phyloP scores from a whole-genome alignment of 495 filamentous ascomycete species.

The Penicillium mononematosum region DNA sequence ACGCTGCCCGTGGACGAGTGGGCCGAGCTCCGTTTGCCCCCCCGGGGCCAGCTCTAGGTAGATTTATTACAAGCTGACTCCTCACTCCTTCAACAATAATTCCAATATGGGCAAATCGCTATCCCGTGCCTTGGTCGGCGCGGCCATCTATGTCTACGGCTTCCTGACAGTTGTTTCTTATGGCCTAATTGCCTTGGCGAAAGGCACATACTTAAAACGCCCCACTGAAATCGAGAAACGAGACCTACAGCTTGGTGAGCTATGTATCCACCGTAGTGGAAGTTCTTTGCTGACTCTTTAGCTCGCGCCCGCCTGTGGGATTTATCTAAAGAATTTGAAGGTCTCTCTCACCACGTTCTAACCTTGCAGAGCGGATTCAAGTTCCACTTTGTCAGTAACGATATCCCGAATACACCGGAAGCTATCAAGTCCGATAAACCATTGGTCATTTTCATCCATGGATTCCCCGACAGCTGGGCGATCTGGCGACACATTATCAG shows the following conservation, averaged over 20 bases:
- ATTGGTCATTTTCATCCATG: slow-evolving; percentile 57
- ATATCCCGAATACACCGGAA: slow-evolving; percentile 19
- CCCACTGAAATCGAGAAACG: slow-evolving; percentile 37
- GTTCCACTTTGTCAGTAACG: slow-evolving; percentile 54
- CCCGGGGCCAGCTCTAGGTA: not conserved
- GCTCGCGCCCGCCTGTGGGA: slow-evolving; percentile 49
- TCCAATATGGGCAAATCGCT: slow-evolving; percentile 30
- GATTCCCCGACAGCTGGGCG: slow-evolving; percentile 58
- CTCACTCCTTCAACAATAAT: not conserved
- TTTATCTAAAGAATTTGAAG: slow-evolving; percentile 38
- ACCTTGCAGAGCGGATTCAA: slow-evolving; percentile 48
- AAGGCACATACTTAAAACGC: slow-evolving; percentile 36
- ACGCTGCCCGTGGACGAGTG: not conserved
- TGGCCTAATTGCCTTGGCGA: slow-evolving; percentile 19
- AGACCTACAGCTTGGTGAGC: slow-evolving; percentile 42
- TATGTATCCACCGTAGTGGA: not conserved
- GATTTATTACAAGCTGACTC: not conserved
- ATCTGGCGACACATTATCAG: slow-evolving; percentile 48
- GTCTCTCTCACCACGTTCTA: slow-evolving; percentile 48
- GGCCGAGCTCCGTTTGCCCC: not conserved
- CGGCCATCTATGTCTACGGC: slow-evolving; percentile 35
- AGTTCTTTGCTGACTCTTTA: slow-evolving; percentile 13
- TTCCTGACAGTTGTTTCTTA: slow-evolving; percentile 36
- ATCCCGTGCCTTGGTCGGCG: slow-evolving; percentile 16
- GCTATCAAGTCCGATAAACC: slow-evolving; percentile 34